Evolutionary conservation across 2,329 filamentous ascomycete species (phyloP), one percentile per base, ranked within the genome.

Genomic region (Xylariales sp.): DNA sequence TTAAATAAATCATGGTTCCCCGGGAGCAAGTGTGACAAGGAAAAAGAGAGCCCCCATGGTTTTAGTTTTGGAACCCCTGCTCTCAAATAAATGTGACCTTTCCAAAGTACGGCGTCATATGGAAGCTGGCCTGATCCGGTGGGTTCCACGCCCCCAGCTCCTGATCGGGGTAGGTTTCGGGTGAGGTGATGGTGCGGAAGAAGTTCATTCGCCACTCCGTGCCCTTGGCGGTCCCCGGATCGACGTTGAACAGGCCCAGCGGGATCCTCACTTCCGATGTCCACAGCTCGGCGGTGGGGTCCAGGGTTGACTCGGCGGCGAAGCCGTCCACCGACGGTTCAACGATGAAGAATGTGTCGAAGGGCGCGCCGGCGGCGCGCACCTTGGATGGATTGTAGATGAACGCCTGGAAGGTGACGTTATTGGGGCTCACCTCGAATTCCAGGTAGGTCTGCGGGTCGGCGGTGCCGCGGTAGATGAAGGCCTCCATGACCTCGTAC

Each of bases 141-240:
- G 63, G 57, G 41, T 51, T 71, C 70, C 70, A 74, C 6, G 60
- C 69, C 13, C 67, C 67, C 5, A 70, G 54, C 2, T 42, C 46
- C 51, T 72, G 68, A 24, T 63, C 55, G 0, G 70, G 69, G 45
- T 59, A 73, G 7, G 56, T 69, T 2, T 57, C 51, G 1, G 61
- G 61, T 18, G 60, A 57, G 4, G 65, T 66, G 20, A 70, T 51
- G 4, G 67, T 73, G 30, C 70, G 60, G 53, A 74, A 69, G 45
- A 74, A 74, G 49, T 74, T 72, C 68, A 73, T 72, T 40, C 70
- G 59, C 70, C 70, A 74, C 43, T 57, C 37, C 1, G 67, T 72
- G 16, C 66, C 65, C 42, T 56, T 52, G 2, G 65, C 67, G 44
- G 52, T 41, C 28, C 66, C 65, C 4, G 53, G 41, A 38, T 72